Percentiles rank a stretch among this genome's conserved stretches.
Evolutionary conservation across 805 yeast species (phyloP).

Genomic region (Wickerhamiella lipophila): DNA sequence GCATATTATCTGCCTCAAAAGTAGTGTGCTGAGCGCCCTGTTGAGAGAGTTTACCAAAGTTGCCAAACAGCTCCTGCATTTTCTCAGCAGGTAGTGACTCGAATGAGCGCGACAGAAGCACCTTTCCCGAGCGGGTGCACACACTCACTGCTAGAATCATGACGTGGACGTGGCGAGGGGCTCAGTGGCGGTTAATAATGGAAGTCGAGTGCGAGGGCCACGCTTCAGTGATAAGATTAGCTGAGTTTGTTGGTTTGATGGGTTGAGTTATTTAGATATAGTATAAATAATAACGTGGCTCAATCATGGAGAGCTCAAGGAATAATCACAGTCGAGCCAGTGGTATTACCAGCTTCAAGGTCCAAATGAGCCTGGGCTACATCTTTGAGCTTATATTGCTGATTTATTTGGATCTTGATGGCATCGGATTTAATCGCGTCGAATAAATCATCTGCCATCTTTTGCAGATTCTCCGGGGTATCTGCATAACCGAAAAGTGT

Average conservation of each 20-base stretch:
- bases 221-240: too few species aligned
- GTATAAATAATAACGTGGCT: too few species aligned
- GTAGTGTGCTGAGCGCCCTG: constrained; percentile 77
- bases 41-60: constrained; percentile 68
- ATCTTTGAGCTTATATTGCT: constrained; percentile 44
- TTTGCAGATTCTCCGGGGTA: constrained; percentile 44
- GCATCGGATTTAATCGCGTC: constrained; percentile 24
- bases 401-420: constrained; percentile 35
- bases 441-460: constrained; percentile 21
- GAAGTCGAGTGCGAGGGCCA: too few species aligned
- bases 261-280: too few species aligned
- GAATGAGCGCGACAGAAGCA: constrained; percentile 85
- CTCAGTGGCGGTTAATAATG: background rate
- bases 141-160: constrained; percentile 71
- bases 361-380: constrained; percentile 46
- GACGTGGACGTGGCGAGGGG: constrained; percentile 6
- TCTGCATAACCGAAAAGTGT: constrained; percentile 40
- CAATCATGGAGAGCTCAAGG: constrained; percentile 1
- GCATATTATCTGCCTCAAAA: constrained; percentile 79
- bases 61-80: constrained; percentile 72
- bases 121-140: constrained; percentile 86
- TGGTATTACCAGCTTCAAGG: constrained; percentile 52
- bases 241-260: too few species aligned
- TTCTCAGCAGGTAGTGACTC: constrained; percentile 71
- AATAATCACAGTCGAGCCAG: constrained; percentile 33